These are phyloP conservation scores for Anisogramma anomala DNA, from an alignment of 2,329 filamentous ascomycete genomes.

Conservation along the genomic window DNA sequence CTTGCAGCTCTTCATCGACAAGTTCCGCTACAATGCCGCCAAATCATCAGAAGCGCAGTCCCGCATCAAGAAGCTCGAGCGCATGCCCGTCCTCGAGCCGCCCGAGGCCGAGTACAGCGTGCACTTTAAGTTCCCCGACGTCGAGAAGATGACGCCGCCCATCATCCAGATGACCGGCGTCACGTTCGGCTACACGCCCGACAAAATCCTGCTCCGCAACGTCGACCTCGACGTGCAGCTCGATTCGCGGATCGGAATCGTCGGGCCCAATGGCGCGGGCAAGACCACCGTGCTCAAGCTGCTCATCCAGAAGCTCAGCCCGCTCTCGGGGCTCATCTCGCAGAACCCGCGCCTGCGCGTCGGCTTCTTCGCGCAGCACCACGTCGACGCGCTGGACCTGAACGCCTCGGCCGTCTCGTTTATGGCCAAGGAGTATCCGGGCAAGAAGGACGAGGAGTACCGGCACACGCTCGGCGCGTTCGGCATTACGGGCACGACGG, in stretches of 20 bases:
- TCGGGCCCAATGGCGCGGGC: constrained; percentile 97
- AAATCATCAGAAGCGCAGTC: constrained; percentile 98
- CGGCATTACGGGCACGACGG: constrained; percentile 85
- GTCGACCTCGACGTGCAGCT: constrained; percentile 96
- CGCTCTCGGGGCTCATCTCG: constrained; percentile 71
- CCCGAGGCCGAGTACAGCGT: constrained; percentile 93
- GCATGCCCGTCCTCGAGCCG: constrained; percentile 82
- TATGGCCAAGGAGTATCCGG: constrained; percentile 87
- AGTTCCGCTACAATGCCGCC: constrained; percentile 97
- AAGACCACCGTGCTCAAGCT: constrained; percentile 98
- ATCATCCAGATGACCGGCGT: constrained; percentile 97
- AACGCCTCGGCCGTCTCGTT: constrained; percentile 83
- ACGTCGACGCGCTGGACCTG: constrained; percentile 90
- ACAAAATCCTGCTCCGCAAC: constrained; percentile 68
- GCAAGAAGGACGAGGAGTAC: constrained; percentile 92
- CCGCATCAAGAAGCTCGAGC: constrained; percentile 96
- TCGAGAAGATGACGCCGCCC: constrained; percentile 92
- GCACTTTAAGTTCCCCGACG: constrained; percentile 93
- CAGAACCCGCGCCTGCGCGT: constrained; percentile 80
- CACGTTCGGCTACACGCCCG: constrained; percentile 73
- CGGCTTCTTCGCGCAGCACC: constrained; percentile 96
- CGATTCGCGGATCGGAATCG: constrained; percentile 95
- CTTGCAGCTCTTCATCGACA: constrained; percentile 96
- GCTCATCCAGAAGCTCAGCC: constrained; percentile 74
- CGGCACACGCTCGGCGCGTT: constrained; percentile 86